Evolutionary conservation across 495 filamentous ascomycete genomes (phyloP).

Genomic region (Lasiosphaeris hirsuta): DNA sequence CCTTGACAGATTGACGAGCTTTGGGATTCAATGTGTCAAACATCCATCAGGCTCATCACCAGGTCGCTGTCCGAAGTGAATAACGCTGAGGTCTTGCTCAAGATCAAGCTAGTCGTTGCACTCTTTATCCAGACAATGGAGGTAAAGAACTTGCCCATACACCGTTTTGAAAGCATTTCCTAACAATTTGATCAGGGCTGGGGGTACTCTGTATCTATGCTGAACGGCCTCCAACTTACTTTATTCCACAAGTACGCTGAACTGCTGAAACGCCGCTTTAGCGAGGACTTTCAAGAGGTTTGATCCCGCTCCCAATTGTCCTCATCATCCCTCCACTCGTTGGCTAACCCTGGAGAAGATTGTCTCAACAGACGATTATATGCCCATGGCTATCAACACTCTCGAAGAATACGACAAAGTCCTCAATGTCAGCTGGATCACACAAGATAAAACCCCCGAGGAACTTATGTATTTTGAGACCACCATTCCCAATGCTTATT

Average conservation of each 20-base stretch:
- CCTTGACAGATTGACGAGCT: constrained; percentile 77
- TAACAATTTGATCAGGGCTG: constrained; percentile 58
- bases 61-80: constrained; percentile 71
- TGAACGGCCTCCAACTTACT: constrained; percentile 77
- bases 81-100: constrained; percentile 79
- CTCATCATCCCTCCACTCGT: constrained; percentile 68
- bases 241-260: constrained; percentile 93
- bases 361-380: constrained; percentile 95
- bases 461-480: constrained; percentile 63
- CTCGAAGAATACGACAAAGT: constrained; percentile 94
- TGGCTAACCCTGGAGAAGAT: constrained; percentile 68
- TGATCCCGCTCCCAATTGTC: constrained; percentile 37
- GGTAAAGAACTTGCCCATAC: constrained; percentile 39
- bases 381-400: constrained; percentile 94
- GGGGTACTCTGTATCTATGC: constrained; percentile 76
- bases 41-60: constrained; percentile 73
- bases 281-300: constrained; percentile 89
- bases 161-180: constrained; percentile 13
- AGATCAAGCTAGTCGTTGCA: constrained; percentile 87
- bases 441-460: constrained; percentile 69
- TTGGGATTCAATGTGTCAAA: constrained; percentile 97
- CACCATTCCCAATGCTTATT: background rate
- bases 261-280: constrained; percentile 84
- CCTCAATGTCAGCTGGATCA: constrained; percentile 89
- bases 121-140: constrained; percentile 98